Base-by-base conservation (phyloP, 306 rosid species). In the Malus asiatica region DNA sequence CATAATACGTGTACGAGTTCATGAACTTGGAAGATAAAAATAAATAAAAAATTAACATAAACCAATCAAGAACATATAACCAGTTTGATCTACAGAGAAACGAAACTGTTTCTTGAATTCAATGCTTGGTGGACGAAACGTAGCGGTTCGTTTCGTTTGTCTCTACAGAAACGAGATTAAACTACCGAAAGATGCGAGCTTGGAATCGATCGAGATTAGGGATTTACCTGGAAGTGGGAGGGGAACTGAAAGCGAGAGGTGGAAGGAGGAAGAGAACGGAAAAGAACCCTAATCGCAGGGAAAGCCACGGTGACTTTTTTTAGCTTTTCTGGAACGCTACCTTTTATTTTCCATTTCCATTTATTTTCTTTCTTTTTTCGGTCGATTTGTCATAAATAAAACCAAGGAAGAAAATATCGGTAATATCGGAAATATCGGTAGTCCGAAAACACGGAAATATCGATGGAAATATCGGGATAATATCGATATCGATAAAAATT, bases 201-300 rank as follows among this genome's bases (percentile, higher is more conserved):
- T 2, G 32, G 9, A 51, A 52, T 70, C 20, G 46, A 51, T 3
- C 18, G 15, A 19, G 11, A 48, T 48, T 1, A 19, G 64, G 64
- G 51, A 35, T 35, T 35, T 38, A 72, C 76, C 76, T 72, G 40
- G 57, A 35, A 32, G 65, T 32, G 32, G 51, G 44, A 30, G 27
- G 16, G 27, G 32, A 29, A 40, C 7, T 8, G 30, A 45, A 69
- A 25, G 35, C 59, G 40, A 32, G 64, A 22, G 30, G 29, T 12
- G 52, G 62, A 11, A 27, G 25, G 74, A 29, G 20, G 30, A 44
- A 42, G 61, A 62, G 46, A 46, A 74, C n/a, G 30, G 32, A 45
- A 30, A 40, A 40, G 70, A 38, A 75, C 44, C 78, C 40, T 63
- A 62, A 63, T 73, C 22, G 78, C 62, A 11, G 78, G 61, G 11